Evolutionary conservation across 805 yeast genomes (phyloP).

Genomic region (Candida yuanshanica): DNA sequence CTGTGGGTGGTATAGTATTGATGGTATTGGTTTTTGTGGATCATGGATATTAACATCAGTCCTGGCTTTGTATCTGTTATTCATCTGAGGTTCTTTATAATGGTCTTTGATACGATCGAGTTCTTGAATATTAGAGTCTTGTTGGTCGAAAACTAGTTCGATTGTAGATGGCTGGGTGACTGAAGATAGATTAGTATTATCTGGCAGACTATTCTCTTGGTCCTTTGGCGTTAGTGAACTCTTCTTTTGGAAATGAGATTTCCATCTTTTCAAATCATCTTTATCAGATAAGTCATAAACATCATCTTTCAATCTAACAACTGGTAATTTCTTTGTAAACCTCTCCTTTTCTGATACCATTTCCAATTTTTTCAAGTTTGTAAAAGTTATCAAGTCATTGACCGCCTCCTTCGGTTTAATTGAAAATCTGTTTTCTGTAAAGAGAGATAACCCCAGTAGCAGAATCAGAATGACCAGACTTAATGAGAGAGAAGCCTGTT

Average conservation of each 20-base stretch:
- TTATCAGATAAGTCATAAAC: not conserved
- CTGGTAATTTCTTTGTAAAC: not conserved
- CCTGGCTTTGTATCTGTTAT: too few relatives aligned
- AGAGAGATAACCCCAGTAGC: too few relatives aligned
- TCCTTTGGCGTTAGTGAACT: too few relatives aligned
- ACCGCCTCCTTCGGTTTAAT: too few relatives aligned
- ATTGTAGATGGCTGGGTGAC: not conserved
- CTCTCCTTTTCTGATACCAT: not conserved
- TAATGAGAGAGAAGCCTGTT: too few relatives aligned
- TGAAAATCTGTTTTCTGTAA: too few relatives aligned
- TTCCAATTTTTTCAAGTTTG: too few relatives aligned
- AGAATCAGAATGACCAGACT: too few relatives aligned
- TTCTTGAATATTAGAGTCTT: not conserved
- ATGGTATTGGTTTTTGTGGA: slow-evolving; percentile 18
- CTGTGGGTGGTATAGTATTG: slow-evolving; percentile 18
- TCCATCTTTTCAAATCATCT: not conserved
- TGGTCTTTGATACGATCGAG: not conserved
- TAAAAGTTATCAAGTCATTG: too few relatives aligned
- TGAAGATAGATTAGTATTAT: too few relatives aligned
- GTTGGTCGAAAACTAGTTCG: not conserved
- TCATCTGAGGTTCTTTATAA: not conserved
- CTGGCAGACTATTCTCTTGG: too few relatives aligned
- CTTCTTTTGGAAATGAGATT: not conserved
- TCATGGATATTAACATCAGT: slow-evolving; percentile 19
- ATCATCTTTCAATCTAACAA: not conserved